Evolutionary conservation across 768 basidiomycete genomes (phyloP).

Genomic region (Xerocomus spinulosus): DNA sequence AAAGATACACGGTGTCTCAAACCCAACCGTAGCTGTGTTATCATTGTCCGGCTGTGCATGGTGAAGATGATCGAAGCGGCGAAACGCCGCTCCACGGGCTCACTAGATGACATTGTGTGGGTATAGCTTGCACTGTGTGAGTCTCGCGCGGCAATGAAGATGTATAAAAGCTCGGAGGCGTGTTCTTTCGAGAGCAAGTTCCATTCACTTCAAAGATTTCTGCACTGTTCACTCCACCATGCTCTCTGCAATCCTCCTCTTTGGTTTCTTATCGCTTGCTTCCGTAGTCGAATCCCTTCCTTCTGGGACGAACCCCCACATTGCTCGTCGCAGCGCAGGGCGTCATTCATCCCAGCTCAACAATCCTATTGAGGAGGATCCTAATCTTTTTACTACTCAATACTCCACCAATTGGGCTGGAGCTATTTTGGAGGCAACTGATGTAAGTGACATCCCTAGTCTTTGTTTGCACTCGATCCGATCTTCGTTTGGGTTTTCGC

Average conservation of each 20-base stretch:
- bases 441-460: background rate
- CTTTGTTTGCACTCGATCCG: background rate
- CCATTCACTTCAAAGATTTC: too few relatives aligned
- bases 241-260: background rate
- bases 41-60: too few relatives aligned
- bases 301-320: background rate
- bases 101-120: too few relatives aligned
- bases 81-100: too few relatives aligned
- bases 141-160: too few relatives aligned
- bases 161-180: too few relatives aligned
- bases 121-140: too few relatives aligned
- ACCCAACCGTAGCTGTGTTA: too few relatives aligned
- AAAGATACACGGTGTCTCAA: too few relatives aligned
- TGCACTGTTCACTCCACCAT: background rate
- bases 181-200: too few relatives aligned
- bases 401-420: constrained; percentile 3
- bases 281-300: background rate
- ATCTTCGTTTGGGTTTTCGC: background rate
- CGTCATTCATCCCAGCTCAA: background rate
- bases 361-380: background rate
- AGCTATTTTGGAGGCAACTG: background rate
- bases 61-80: too few relatives aligned
- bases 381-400: background rate
- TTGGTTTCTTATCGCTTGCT: background rate
- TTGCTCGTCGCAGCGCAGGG: background rate